Evolutionary conservation across 2,329 filamentous ascomycete species (phyloP).

Genomic region (Xylaria hypoxylon): DNA sequence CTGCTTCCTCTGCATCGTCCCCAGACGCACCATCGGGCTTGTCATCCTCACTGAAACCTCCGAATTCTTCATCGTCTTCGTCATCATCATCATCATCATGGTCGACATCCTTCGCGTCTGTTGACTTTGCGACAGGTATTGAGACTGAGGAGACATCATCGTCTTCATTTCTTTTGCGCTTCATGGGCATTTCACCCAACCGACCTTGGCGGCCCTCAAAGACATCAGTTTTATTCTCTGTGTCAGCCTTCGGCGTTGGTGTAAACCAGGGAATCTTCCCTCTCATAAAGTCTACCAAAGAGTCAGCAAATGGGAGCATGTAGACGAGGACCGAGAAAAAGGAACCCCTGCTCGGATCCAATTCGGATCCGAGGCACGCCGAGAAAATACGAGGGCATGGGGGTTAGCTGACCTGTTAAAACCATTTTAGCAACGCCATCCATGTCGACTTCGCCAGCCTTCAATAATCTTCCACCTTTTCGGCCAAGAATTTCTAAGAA

Average conservation of each 20-base stretch:
- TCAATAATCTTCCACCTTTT: slow-evolving; percentile 86
- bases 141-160: slow-evolving; percentile 53
- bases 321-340: not conserved
- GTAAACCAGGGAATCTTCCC: slow-evolving; percentile 98
- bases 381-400: not conserved
- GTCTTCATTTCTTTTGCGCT: slow-evolving; percentile 74
- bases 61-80: slow-evolving; percentile 56
- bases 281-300: slow-evolving; percentile 78
- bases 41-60: slow-evolving; percentile 51
- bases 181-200: slow-evolving; percentile 87
- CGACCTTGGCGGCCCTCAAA: slow-evolving; percentile 80
- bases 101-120: slow-evolving; percentile 43
- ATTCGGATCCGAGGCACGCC: not conserved
- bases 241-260: slow-evolving; percentile 73
- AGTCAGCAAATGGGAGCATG: not conserved
- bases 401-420: slow-evolving; percentile 66
- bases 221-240: slow-evolving; percentile 59
- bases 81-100: slow-evolving; percentile 53
- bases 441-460: slow-evolving; percentile 93
- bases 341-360: not conserved
- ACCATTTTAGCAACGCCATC: slow-evolving; percentile 98
- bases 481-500: slow-evolving; percentile 89
- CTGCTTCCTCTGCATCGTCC: slow-evolving; percentile 17
- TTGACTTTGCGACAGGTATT: slow-evolving; percentile 46
- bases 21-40: slow-evolving; percentile 53